Evolutionary conservation across 768 basidiomycete genomes (phyloP), one percentile per base, ranked within the genome.

Genomic region (Boletus patriciae): DNA sequence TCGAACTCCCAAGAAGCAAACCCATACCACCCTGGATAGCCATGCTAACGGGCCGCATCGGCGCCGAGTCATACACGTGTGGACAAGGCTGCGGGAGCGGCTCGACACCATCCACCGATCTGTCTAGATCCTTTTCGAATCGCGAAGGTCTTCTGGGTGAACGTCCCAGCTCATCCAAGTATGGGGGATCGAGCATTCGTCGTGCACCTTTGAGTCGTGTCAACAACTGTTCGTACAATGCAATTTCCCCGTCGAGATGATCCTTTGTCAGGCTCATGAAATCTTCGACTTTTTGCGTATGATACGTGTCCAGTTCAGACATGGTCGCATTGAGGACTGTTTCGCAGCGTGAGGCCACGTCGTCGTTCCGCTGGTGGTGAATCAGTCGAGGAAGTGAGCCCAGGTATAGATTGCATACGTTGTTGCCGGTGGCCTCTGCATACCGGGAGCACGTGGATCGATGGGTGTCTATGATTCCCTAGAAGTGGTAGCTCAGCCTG

Each of bases 261-360:
- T 87, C 87, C 55, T 76, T 82, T 5, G 83, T 74, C 15, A 90
- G 59, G 1, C 67, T 72, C 16, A 75, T 70, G 58, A 93, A 85
- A 62, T 92, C 90, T 64, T 90, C 87, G 8, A 70, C 66, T 69
- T 91, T 89, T 69, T 91, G 88, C 0, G 75, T 71, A 66, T 92
- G 89, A 62, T 92, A 90, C 2, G 80, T 84, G 48, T 90, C 88
- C 78, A 94, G 85, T 75, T 94, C 92, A 1, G 92, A 90, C 84
- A 92, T 87, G 2, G 92, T 93, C 10, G 84, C 85, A 69, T 94
- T 94, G 27, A 95, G 74, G 8, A 93, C 90, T 0, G 92, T 94
- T 72, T 95, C 92, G 68, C 89, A 93, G 19, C 92, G 83, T 4
- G 83, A 79, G 3, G 84, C 83, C 59, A 87, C 73, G 18, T 88